Evolutionary conservation across 2,329 filamentous ascomycete genomes (phyloP), one percentile per base, ranked within the genome.

Genomic region (Hyphodiscus sp.): DNA sequence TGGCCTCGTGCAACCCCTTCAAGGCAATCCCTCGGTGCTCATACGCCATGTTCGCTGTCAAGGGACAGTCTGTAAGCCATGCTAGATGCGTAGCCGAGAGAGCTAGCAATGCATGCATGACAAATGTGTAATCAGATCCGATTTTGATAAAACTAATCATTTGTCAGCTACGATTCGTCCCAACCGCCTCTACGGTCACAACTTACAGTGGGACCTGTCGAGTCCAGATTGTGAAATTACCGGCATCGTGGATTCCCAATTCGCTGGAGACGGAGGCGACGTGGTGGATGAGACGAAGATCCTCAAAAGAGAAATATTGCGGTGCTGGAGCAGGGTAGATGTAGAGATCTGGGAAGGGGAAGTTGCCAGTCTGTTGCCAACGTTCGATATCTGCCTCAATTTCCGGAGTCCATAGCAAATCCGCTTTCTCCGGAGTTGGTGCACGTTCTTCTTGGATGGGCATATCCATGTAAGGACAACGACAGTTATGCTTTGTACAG

Each of bases 401-500:
- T 65, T 92, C 86, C 16, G 89, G 86, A 43, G 87, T 91, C 85
- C 91, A 95, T 69, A 94, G 82, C 51, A 97, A 80, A 65, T 85
- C 81, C 54, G 82, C 77, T 71, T 80, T 83, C 62, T 80, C 77
- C 58, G 83, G 81, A 60, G 81, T 82, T 43, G 76, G 75, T 41
- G 80, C 77, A 61, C 81, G 76, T 62, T 82, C 76, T 61, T 87
- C 84, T 54, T 85, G 78, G 45, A 82, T 77, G 47, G 87, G 82
- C 67, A 85, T 84, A 69, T 97, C 91, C 79, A 96, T 95, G 76
- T 97, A 99, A 65, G 96, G 94, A 73, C 94, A 99, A 67, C 91
- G 88, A 65, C 95, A 94, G 75, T 96, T 96, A 75, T 99, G 94
- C 75, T 97, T 99, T 58, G 92, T 96, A 74, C 94, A 99, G 73